Evolutionary conservation across 257 asterid species (phyloP).

Genomic region (Gentiana straminea): DNA sequence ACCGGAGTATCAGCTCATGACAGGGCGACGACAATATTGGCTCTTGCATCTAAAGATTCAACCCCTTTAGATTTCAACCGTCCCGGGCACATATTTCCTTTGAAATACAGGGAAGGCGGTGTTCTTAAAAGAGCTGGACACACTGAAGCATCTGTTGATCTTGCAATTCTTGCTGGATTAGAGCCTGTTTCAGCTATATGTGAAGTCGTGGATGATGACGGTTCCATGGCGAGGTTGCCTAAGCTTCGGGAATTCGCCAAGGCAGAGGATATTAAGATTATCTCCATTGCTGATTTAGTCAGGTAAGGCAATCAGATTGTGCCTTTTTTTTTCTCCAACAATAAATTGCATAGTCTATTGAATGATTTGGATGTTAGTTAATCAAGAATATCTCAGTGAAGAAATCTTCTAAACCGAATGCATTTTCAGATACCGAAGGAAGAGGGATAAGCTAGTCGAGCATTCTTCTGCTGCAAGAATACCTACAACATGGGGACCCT

Average conservation of each 20-base stretch:
- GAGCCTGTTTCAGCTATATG: slow-evolving; percentile 82
- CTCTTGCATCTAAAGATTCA: slow-evolving; percentile 81
- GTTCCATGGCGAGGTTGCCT: slow-evolving; percentile 97
- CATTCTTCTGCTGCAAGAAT: slow-evolving; percentile 84
- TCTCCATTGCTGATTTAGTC: slow-evolving; percentile 87
- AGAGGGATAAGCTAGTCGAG: slow-evolving; percentile 76
- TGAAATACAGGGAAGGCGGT: slow-evolving; percentile 89
- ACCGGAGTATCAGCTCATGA: slow-evolving; percentile 98
- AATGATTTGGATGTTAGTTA: no score
- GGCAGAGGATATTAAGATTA: slow-evolving; percentile 61
- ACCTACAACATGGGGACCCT: slow-evolving; percentile 97
- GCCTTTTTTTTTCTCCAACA: not conserved
- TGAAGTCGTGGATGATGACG: slow-evolving; percentile 95
- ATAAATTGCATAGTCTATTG: no score
- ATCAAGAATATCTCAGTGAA: no score
- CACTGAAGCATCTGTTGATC: slow-evolving; percentile 97
- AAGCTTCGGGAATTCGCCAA: slow-evolving; percentile 56
- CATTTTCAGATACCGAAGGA: slow-evolving; percentile 76
- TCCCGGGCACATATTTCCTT: slow-evolving; percentile 98
- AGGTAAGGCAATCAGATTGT: slow-evolving; percentile 32
- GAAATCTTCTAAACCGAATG: not conserved
- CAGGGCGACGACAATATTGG: slow-evolving; percentile 71
- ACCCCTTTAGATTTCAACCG: slow-evolving; percentile 89
- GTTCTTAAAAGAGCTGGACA: slow-evolving; percentile 98
- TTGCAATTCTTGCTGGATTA: slow-evolving; percentile 71